Percentiles rank a stretch among this genome's conserved stretches.
phyloP scores from a whole-genome alignment of 805 yeast genomes.

The Monosporozyma aquatica region DNA sequence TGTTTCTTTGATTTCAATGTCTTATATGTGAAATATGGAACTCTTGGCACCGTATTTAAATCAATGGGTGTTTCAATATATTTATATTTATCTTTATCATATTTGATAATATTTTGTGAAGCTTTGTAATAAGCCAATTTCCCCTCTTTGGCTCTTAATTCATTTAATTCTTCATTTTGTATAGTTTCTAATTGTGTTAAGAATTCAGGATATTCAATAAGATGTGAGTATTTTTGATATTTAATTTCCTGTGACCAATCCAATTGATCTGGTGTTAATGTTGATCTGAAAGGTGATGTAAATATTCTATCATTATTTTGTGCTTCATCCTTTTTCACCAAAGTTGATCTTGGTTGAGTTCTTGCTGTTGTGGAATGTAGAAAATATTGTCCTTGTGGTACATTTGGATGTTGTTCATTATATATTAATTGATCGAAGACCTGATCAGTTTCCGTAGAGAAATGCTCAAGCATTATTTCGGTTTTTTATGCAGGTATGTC shows the following conservation, averaged over 20 bases:
- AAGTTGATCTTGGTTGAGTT: neutral
- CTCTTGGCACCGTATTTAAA: constrained; percentile 4
- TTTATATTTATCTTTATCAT: constrained; percentile 3
- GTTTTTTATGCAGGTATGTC: too few species aligned
- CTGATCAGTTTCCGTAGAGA: constrained; percentile 1
- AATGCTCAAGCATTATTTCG: neutral
- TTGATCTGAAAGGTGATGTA: constrained; percentile 9
- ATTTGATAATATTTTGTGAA: constrained; percentile 14
- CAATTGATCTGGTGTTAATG: constrained; percentile 12
- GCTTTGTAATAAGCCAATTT: constrained; percentile 16
- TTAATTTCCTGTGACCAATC: constrained; percentile 15
- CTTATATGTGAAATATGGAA: constrained; percentile 6
- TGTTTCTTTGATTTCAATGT: too few species aligned
- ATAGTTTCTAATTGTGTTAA: constrained; percentile 17
- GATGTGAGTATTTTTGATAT: constrained; percentile 19
- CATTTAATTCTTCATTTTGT: constrained; percentile 14
- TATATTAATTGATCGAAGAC: constrained; percentile 3
- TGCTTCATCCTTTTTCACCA: neutral
- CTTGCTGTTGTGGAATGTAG: neutral
- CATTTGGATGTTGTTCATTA: neutral
- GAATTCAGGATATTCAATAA: constrained; percentile 20
- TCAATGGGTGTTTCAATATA: constrained; percentile 2
- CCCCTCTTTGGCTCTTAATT: constrained; percentile 18
- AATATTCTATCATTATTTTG: neutral
- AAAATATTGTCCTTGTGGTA: neutral